Evolutionary conservation across 345 rosid genomes (phyloP), one percentile per base, ranked within the genome.

Genomic region (Eucalyptus curtisii): DNA sequence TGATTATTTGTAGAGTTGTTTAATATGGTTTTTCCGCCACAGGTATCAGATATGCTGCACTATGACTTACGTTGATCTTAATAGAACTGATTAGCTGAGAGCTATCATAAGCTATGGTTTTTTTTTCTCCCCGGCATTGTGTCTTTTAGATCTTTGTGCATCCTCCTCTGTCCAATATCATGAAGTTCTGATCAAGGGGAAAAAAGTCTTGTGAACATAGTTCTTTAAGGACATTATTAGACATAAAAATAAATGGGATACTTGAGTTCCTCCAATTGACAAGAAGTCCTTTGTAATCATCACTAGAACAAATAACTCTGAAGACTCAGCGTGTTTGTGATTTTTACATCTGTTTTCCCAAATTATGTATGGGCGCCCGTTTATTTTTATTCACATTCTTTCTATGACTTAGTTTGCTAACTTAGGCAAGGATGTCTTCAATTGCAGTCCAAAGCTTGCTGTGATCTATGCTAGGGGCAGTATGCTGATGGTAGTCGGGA

Each of bases 401-500:
- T 76, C 47, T 22, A 76, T 13, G 22, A 10, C 47, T 76, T 76
- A 37, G 45, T 76, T 76, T 76, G 82, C 82, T 76, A 40, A 76
- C 47, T 76, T 10, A 22, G 82, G 82, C 82, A 10, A 68, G 50
- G 49, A 45, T 84, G 81, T n/a, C 55, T 82, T 89, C 57, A 10
- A 30, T 64, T 91, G 95, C 93, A 91, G 93, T 90, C 89, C 91
- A 71, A 90, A 90, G 90, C 90, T 90, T 86, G 68, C 90, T 86
- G 71, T 91, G 92, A 91, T 94, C 91, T 90, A 96, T 98, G 97
- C 90, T 92, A 92, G 95, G 92, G 93, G 95, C 95, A 94, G 94
- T 92, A 95, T 95, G 99, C 96, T 91, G 98, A 93, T 93, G 90
- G 92, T 95, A 92, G 96, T 93, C 90, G 92, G 99, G 95, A 97